Percentiles rank a stretch among this genome's conserved stretches.
Evolutionary conservation across 768 basidiomycete species (phyloP).

Genomic region (Lanmaoa rubissima): DNA sequence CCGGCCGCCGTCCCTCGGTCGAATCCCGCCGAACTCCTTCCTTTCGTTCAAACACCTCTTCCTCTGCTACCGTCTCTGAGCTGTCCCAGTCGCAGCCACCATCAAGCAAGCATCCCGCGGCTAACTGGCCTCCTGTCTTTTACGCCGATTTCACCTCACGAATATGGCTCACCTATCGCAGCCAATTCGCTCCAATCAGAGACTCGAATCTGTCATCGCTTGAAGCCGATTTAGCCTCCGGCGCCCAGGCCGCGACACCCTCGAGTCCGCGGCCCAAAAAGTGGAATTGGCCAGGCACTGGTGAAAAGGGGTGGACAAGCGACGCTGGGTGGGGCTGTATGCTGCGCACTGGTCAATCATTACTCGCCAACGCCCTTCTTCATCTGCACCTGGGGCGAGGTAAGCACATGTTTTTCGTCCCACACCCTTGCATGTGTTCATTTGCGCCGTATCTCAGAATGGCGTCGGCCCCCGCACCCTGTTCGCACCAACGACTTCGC

Average conservation of each 20-base stretch:
- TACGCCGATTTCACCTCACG: constrained; percentile 87
- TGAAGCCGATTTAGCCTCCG: constrained; percentile 34
- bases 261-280: constrained; percentile 46
- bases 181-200: constrained; percentile 78
- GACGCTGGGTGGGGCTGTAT: constrained; percentile 94
- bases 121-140: constrained; percentile 77
- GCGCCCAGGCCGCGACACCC: constrained; percentile 34
- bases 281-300: constrained; percentile 62
- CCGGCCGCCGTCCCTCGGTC: constrained; percentile 38
- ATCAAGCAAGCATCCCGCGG: constrained; percentile 31
- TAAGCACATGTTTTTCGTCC: constrained; percentile 29
- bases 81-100: constrained; percentile 39
- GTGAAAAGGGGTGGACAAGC: constrained; percentile 78
- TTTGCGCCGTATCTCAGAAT: constrained; percentile 50
- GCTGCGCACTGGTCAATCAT: constrained; percentile 81
- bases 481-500: constrained; percentile 67
- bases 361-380: constrained; percentile 79
- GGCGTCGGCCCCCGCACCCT: constrained; percentile 71
- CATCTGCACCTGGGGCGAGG: constrained; percentile 75
- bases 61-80: constrained; percentile 35
- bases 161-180: constrained; percentile 91
- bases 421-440: constrained; percentile 7
- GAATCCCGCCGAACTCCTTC: constrained; percentile 43
- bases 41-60: constrained; percentile 45
- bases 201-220: constrained; percentile 51